Evolutionary conservation across 805 yeast genomes (phyloP).

Genomic region (Zygosaccharomyces bailii): DNA sequence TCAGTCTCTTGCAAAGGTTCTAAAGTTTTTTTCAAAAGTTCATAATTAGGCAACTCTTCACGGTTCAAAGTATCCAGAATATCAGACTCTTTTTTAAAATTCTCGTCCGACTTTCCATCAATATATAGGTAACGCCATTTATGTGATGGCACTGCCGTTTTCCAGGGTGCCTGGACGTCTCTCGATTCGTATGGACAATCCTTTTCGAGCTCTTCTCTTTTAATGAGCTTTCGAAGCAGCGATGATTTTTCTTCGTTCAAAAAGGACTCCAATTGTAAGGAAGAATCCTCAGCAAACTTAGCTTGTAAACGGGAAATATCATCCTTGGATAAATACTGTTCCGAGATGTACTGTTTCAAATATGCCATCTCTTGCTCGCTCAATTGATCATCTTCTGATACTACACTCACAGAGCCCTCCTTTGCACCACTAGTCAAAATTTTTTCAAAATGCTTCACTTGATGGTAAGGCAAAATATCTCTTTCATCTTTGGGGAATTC

Average conservation of each 20-base stretch:
- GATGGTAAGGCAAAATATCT: slow-evolving; percentile 41
- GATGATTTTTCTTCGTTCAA: slow-evolving; percentile 54
- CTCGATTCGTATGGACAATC: slow-evolving; percentile 53
- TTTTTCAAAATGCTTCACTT: slow-evolving; percentile 36
- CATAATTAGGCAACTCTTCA: slow-evolving; percentile 57
- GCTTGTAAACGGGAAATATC: slow-evolving; percentile 44
- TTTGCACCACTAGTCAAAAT: slow-evolving; percentile 20
- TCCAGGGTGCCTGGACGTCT: slow-evolving; percentile 75
- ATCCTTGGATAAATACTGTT: slow-evolving; percentile 42
- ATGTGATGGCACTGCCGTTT: slow-evolving; percentile 88
- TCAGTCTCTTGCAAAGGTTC: slow-evolving; percentile 32
- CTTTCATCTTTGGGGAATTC: slow-evolving; percentile 74
- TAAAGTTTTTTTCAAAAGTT: slow-evolving; percentile 28
- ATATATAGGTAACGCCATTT: slow-evolving; percentile 83
- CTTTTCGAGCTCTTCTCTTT: slow-evolving; percentile 58
- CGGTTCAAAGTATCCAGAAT: slow-evolving; percentile 35
- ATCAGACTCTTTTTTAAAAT: slow-evolving; percentile 30
- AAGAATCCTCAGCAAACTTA: slow-evolving; percentile 62
- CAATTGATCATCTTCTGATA: slow-evolving; percentile 26
- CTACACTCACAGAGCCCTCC: slow-evolving; percentile 17
- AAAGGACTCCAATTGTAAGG: slow-evolving; percentile 62
- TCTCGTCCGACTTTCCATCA: slow-evolving; percentile 53
- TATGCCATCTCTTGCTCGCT: slow-evolving; percentile 45
- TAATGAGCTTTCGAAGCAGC: slow-evolving; percentile 45
- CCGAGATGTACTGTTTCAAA: slow-evolving; percentile 54